Percentiles rank a stretch among this genome's conserved stretches.
These are phyloP conservation scores for Fusarium sp. DNA, from an alignment of 2,329 filamentous ascomycete genomes.

Conservation along the genomic window DNA sequence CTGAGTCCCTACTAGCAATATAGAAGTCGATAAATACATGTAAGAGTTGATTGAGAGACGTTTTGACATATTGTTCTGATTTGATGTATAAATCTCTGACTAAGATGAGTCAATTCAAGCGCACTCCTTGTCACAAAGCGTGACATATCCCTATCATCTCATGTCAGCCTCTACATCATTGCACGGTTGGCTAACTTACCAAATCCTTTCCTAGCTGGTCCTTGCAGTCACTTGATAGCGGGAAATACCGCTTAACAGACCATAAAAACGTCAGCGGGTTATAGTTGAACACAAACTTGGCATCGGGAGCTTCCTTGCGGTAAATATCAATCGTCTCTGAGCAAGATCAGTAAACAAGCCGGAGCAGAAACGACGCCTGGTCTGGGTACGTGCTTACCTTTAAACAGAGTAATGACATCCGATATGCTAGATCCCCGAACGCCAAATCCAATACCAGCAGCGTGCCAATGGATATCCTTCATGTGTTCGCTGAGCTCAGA, in stretches of 20 bases:
- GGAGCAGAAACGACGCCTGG: fast-evolving
- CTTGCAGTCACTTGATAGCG: neutral
- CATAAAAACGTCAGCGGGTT: slow-evolving; percentile 14
- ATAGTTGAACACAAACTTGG: slow-evolving; percentile 14
- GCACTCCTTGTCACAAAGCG: neutral
- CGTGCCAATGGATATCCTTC: slow-evolving; percentile 14
- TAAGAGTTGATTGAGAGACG: no score
- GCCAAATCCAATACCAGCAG: slow-evolving; percentile 12
- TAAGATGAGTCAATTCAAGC: neutral
- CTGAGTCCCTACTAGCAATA: no score
- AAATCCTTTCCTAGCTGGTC: slow-evolving; percentile 1
- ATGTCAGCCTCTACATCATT: no score
- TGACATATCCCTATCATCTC: slow-evolving; percentile 13
- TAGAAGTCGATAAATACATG: no score
- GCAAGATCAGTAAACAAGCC: fast-evolving
- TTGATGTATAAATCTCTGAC: no score
- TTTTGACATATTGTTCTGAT: no score
- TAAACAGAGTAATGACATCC: slow-evolving; percentile 7
- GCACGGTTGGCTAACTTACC: neutral
- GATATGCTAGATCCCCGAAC: slow-evolving; percentile 10
- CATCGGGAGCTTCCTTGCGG: slow-evolving; percentile 4
- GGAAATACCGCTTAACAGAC: slow-evolving; percentile 21
- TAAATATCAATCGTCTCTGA: slow-evolving; percentile 14
- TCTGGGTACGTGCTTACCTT: neutral
- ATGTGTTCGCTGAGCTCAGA: neutral